Conservation (phyloP, 352 stramenopile species). For the Plasmopara viticola region DNA sequence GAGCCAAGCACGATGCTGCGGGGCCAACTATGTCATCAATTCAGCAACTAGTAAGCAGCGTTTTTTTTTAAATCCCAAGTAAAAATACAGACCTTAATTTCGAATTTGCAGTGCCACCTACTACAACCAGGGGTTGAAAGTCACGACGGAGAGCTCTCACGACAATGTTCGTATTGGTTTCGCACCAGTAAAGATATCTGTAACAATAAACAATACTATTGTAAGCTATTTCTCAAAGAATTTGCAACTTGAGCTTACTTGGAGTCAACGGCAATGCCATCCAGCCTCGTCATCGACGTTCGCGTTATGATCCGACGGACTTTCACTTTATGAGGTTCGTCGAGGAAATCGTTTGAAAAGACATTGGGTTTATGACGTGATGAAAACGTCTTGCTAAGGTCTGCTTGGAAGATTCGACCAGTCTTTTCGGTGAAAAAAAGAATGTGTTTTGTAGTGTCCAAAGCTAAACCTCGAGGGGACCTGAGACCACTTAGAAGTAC, state of each 20-base stretch:
- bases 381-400: slow-evolving; percentile 5
- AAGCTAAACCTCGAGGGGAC: slow-evolving; percentile 42
- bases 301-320: slow-evolving; percentile 32
- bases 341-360: slow-evolving; percentile 7
- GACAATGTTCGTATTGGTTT: slow-evolving; percentile 59
- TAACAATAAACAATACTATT: slow-evolving; percentile 1
- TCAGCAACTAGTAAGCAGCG: slow-evolving; percentile 2
- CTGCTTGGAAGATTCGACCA: slow-evolving; percentile 38
- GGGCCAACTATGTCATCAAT: slow-evolving; percentile 38
- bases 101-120: slow-evolving; percentile 46
- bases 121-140: slow-evolving; percentile 43
- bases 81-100: slow-evolving; percentile 43
- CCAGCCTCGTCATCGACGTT: slow-evolving; percentile 40
- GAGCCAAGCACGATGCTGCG: slow-evolving; percentile 41
- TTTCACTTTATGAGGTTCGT: slow-evolving; percentile 10
- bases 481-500: slow-evolving; percentile 37
- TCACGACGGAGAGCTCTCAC: slow-evolving; percentile 36
- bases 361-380: slow-evolving; percentile 4
- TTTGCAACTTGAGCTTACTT: background rate
- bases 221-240: background rate
- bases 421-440: slow-evolving; percentile 76
- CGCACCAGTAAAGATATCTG: slow-evolving; percentile 66
- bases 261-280: slow-evolving; percentile 57
- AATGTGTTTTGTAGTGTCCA: slow-evolving; percentile 26
- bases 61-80: too few relatives aligned